These are phyloP conservation scores for Tylopilus cervinicoccineus DNA, from an alignment of 768 basidiomycete genomes.

Conservation along the genomic window DNA sequence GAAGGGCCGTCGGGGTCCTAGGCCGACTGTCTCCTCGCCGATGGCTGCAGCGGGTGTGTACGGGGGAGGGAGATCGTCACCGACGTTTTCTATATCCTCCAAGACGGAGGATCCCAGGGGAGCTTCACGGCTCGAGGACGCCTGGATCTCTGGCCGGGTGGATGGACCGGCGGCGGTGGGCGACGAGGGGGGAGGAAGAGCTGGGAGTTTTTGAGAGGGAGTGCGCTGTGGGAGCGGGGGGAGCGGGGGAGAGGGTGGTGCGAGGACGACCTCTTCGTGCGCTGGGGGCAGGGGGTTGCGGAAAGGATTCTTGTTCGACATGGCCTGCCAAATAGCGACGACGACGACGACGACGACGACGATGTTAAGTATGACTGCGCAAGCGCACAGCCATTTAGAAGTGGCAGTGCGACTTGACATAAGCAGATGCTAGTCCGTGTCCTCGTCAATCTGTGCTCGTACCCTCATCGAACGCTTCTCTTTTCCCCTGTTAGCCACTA, in stretches of 20 bases:
- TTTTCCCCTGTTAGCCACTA: no score
- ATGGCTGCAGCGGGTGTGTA: conserved; percentile 58
- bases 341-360: no score
- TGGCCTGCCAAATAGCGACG: no score
- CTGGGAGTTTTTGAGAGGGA: background rate
- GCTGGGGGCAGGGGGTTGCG: background rate
- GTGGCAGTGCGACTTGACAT: no score
- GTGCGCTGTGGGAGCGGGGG: conserved; percentile 3
- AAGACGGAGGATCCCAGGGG: background rate
- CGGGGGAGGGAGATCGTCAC: conserved; percentile 65
- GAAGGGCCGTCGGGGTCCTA: conserved; percentile 62
- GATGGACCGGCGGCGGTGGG: background rate
- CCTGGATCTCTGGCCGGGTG: background rate
- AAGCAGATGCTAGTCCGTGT: no score
- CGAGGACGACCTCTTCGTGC: no score
- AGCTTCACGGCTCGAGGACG: background rate
- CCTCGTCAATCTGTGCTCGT: no score
- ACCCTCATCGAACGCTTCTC: background rate
- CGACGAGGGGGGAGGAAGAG: conserved; percentile 7
- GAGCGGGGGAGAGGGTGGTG: conserved; percentile 7
- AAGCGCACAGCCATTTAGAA: no score
- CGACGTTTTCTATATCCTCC: conserved; percentile 12
- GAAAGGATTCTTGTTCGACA: conserved; percentile 22
- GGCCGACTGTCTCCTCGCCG: conserved; percentile 61
- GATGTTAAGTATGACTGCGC: no score